Evolutionary conservation across 225 moss, liverwort and hornwort species (phyloP), one percentile per base, ranked within the genome.

Genomic region (Marchantia paleacea): DNA sequence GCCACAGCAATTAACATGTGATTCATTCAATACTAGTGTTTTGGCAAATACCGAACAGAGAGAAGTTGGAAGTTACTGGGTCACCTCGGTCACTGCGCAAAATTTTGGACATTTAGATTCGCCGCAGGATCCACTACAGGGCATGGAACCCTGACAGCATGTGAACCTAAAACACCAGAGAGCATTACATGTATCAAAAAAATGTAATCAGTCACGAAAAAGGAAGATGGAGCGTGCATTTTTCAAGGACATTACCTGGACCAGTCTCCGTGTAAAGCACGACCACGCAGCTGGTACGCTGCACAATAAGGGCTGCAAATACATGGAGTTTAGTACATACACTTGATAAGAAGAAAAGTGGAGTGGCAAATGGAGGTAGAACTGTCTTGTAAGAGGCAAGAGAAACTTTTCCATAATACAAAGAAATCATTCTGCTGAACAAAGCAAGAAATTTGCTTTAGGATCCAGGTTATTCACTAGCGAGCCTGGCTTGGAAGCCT

Each of bases 111-210:
- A 93, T 0, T 80, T 72, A 12, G 85, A 76, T 84, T 96, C 96
- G 52, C 96, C 96, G 82, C 87, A 94, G 3, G 86, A 85, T 49
- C 96, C 96, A 85, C 96, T 96, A 83, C 94, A 96, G 81, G 96
- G 96, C 87, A 96, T 87, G 50, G 72, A 65, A 10, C 94, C 96
- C 47, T 94, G 94, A 75, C 96, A 96, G 84, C 96, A 96, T 69
- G 81, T 83, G 80, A 85, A 88, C 75, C 88, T 88, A 83, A 30
- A 84, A 63, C 52, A 73, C 13, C n/a, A 16, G 52, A 55, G 7
- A 58, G n/a, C 10, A 76, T 7, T 30, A 50, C 2, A 63, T 64
- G 18, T 15, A 66, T 25, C 20, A 52, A 47, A 28, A 77, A 13
- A 18, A 39, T 39, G 60, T 47, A 13, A 11, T 55, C 60, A 26